phyloP scores from a whole-genome alignment of 2,329 filamentous ascomycete genomes.

The Tolypocladium capitatum region DNA sequence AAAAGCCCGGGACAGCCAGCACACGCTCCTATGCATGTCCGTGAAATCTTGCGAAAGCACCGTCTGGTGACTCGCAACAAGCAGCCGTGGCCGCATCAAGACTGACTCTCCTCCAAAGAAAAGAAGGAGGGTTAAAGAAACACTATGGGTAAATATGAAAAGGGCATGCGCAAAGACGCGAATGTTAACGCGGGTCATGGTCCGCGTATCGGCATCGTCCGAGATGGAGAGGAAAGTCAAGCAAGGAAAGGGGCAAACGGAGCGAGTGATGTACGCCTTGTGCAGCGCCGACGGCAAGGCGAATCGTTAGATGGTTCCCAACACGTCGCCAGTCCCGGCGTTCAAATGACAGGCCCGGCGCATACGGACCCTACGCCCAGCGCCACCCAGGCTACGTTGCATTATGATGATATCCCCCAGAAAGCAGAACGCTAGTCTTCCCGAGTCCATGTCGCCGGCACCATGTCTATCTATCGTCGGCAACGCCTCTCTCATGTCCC shows the following conservation, averaged over 20 bases:
- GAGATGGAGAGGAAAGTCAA: background rate
- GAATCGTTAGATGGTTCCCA: background rate
- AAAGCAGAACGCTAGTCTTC: background rate
- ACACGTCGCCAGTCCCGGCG: background rate
- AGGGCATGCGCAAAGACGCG: background rate
- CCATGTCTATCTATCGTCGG: background rate
- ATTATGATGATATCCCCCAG: background rate
- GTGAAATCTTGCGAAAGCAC: background rate
- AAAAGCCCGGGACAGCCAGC: background rate
- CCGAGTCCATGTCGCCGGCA: background rate
- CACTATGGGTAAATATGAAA: background rate
- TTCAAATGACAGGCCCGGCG: background rate
- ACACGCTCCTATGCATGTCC: background rate
- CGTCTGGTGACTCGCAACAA: background rate
- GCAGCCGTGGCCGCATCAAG: constrained; percentile 1
- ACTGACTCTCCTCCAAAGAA: background rate
- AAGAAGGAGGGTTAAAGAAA: background rate
- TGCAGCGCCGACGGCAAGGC: background rate
- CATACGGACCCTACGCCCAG: background rate
- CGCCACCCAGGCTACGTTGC: background rate
- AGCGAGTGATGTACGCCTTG: background rate
- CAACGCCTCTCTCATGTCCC: background rate
- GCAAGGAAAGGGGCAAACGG: background rate
- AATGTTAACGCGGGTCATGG: background rate
- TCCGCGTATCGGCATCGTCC: background rate